Conservation (phyloP, 164 flowering plant species). For the Paratinospora sagittata region DNA sequence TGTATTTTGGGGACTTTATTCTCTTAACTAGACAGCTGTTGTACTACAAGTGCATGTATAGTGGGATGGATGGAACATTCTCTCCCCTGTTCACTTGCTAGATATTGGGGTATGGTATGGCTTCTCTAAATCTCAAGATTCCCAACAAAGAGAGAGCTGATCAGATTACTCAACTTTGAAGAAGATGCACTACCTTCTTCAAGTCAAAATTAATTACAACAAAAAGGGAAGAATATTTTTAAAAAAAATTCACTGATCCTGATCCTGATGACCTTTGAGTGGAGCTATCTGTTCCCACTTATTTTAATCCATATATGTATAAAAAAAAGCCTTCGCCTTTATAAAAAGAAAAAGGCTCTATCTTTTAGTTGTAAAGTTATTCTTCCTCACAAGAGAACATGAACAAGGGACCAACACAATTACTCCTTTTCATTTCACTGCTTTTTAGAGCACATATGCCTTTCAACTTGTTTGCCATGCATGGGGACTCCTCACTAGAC, state of each 20-base stretch:
- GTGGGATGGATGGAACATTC: not conserved
- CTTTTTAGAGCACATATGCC: conserved; percentile 35
- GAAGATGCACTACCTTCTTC: not conserved
- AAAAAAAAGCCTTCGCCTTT: conserved; percentile 14
- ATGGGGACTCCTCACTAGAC: not conserved
- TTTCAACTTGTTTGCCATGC: conserved; percentile 24
- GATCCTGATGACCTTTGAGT: conserved; percentile 24
- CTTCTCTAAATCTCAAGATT: not conserved
- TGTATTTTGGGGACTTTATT: not conserved
- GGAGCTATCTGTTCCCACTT: conserved; percentile 30
- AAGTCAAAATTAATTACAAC: not conserved
- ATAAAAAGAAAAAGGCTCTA: conserved; percentile 21
- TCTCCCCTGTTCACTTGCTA: not conserved
- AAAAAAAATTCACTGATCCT: not conserved
- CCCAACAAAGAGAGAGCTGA: not conserved
- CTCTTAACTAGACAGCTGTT: not conserved
- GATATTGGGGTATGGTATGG: not conserved
- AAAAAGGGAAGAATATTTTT: not conserved
- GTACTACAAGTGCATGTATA: not conserved
- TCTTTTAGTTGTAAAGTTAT: conserved; percentile 34
- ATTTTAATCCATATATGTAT: conserved; percentile 9
- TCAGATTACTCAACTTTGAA: not conserved
- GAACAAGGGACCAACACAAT: conserved; percentile 36
- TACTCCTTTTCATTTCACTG: conserved; percentile 23
- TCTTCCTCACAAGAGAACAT: conserved; percentile 33